Evolutionary conservation across 192 early-diverging fungal genomes (phyloP).

Genomic region (Entomortierella parvispora): DNA sequence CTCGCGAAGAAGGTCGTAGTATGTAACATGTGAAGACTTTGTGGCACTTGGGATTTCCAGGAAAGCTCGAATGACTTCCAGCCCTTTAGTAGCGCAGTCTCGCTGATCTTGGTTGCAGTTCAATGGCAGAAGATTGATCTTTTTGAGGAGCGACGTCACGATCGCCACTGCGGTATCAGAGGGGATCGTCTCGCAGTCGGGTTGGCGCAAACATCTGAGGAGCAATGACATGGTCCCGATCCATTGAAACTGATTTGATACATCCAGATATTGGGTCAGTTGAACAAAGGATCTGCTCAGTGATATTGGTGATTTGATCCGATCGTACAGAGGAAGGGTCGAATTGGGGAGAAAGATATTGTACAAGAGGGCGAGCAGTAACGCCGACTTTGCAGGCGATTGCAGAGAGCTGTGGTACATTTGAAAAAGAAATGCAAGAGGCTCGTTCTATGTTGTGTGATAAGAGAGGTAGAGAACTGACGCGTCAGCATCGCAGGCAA

Average conservation of each 20-base stretch:
- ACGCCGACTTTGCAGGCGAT: conserved; percentile 27
- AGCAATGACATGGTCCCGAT: conserved; percentile 58
- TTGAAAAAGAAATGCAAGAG: conserved; percentile 25
- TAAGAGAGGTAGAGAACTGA: neutral
- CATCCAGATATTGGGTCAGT: conserved; percentile 44
- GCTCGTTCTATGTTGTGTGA: conserved; percentile 23
- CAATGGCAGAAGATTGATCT: conserved; percentile 58
- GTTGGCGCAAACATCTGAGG: conserved; percentile 53
- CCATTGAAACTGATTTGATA: conserved; percentile 59
- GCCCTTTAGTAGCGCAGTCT: conserved; percentile 60
- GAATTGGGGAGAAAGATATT: conserved; percentile 49
- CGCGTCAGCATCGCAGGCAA: too few species aligned
- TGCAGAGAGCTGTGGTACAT: conserved; percentile 32
- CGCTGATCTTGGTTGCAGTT: conserved; percentile 53
- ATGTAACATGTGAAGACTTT: conserved; percentile 58
- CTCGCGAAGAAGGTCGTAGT: conserved; percentile 66
- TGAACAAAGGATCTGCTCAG: conserved; percentile 40
- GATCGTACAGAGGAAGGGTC: conserved; percentile 38
- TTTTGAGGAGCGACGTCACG: conserved; percentile 60
- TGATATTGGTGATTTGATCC: conserved; percentile 41
- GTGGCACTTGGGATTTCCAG: conserved; percentile 54
- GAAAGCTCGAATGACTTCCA: conserved; percentile 59
- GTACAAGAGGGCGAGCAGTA: conserved; percentile 38
- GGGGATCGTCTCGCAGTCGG: conserved; percentile 56
- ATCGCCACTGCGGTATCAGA: conserved; percentile 56